Evolutionary conservation across 2,329 filamentous ascomycete genomes (phyloP).

Genomic region (Biscogniauxia marginata): DNA sequence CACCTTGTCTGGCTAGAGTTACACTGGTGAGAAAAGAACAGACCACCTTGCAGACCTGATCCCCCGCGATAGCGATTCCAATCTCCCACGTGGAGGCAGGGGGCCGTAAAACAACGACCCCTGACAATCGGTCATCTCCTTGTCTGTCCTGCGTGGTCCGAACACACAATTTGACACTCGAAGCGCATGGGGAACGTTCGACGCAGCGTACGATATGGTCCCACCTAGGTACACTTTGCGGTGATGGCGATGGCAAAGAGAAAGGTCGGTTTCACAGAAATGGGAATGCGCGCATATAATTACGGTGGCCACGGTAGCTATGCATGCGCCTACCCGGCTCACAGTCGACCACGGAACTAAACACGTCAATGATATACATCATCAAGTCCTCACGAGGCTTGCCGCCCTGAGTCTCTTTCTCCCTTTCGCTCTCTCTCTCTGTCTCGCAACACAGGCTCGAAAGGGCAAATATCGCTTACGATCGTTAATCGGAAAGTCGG

Average conservation of each 20-base stretch:
- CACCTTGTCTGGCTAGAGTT: not conserved
- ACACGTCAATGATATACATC: not conserved
- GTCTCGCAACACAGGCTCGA: not conserved
- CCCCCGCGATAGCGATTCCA: conserved; percentile 21
- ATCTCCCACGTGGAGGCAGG: conserved; percentile 25
- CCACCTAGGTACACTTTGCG: conserved; percentile 8
- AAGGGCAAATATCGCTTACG: not conserved
- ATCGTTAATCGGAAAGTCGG: not conserved
- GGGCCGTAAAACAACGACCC: conserved; percentile 16
- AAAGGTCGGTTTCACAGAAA: not conserved
- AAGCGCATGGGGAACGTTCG: conserved; percentile 8
- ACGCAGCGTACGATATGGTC: conserved; percentile 18
- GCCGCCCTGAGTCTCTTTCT: not conserved
- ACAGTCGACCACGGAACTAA: not conserved
- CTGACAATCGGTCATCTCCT: conserved; percentile 18
- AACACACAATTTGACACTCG: conserved; percentile 8
- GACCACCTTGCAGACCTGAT: conserved; percentile 22
- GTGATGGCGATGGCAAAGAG: not conserved
- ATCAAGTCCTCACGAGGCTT: not conserved
- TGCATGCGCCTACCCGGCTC: not conserved
- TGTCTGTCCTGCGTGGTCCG: conserved; percentile 6
- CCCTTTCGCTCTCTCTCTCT: not conserved
- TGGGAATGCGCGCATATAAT: not conserved
- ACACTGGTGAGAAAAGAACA: conserved; percentile 13
- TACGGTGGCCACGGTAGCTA: too few species aligned